phyloP scores from a whole-genome alignment of 495 filamentous ascomycete genomes.

The Diplogelasinospora grovesii region DNA sequence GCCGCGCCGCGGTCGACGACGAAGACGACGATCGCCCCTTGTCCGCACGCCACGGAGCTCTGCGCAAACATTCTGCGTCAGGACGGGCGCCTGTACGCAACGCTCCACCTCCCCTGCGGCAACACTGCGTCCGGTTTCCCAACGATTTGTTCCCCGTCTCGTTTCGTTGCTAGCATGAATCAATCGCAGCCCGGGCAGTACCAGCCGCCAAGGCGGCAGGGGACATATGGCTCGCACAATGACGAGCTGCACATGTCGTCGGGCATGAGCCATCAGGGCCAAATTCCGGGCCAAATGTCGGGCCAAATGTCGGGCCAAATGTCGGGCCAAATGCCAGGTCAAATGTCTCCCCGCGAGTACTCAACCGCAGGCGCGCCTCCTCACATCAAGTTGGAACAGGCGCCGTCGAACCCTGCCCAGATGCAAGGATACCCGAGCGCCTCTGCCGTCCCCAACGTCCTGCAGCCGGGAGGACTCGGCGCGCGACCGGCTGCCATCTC shows the following conservation, averaged over 20 bases:
- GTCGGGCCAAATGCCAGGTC: conserved; percentile 1
- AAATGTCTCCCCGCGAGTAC: conserved; percentile 47
- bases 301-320: conserved; percentile 2
- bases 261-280: conserved; percentile 41
- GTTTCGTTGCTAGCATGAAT: no score
- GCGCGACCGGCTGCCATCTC: conserved; percentile 59
- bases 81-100: no score
- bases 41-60: not conserved
- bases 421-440: conserved; percentile 52
- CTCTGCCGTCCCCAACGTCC: conserved; percentile 56
- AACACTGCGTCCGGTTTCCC: no score
- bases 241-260: conserved; percentile 78
- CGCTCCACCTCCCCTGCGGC: no score
- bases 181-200: conserved; percentile 35
- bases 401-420: conserved; percentile 27
- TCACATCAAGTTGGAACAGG: conserved; percentile 29
- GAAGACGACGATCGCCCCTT: not conserved
- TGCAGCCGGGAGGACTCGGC: conserved; percentile 54
- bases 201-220: conserved; percentile 36
- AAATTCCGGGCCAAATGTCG: conserved; percentile 9
- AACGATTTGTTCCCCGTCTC: no score
- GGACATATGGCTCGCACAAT: conserved; percentile 35
- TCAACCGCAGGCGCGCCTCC: conserved; percentile 39
- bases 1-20: not conserved
- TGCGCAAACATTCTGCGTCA: no score